Percentiles rank a stretch among this genome's conserved stretches.
Evolutionary conservation across 108 stramenopile species (phyloP).

Genomic region (Nannochloropsis granulata): DNA sequence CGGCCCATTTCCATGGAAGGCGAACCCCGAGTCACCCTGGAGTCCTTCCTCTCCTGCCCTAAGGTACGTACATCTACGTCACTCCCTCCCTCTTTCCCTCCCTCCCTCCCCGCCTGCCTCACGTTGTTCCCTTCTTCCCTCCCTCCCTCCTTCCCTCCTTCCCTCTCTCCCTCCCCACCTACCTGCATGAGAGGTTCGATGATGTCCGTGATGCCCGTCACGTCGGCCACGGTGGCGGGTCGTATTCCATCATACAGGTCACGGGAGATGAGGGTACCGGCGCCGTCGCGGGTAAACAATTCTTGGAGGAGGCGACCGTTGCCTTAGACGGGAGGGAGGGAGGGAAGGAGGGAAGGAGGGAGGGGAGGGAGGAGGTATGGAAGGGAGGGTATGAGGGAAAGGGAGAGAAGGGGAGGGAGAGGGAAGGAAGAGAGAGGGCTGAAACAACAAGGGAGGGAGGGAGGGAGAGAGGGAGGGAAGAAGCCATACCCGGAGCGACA

Average conservation of each 20-base stretch:
- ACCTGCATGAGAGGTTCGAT: conserved; percentile 62
- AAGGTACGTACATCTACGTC: not conserved
- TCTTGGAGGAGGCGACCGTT: conserved; percentile 54
- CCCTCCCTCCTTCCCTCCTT: not conserved
- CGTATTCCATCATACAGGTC: conserved; percentile 90
- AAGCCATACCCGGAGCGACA: not conserved
- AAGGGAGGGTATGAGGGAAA: not conserved
- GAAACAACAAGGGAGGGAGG: too few relatives aligned
- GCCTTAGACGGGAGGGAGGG: conserved; percentile 37
- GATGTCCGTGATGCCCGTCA: conserved; percentile 63
- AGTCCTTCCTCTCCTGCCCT: too few relatives aligned
- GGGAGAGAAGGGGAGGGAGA: not conserved
- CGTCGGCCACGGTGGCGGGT: conserved; percentile 59
- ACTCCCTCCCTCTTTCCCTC: not conserved
- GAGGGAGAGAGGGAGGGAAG: too few relatives aligned
- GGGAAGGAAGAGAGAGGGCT: not conserved
- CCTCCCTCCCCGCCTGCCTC: not conserved
- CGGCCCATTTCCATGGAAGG: too few relatives aligned
- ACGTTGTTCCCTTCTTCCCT: not conserved
- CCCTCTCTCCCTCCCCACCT: conserved; percentile 21
- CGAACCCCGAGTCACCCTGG: too few relatives aligned
- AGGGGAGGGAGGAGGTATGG: not conserved
- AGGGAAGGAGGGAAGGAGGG: too few relatives aligned
- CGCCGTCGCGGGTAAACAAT: conserved; percentile 85
- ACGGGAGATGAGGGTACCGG: conserved; percentile 69